Percentiles rank a stretch among this genome's conserved stretches.
Conservation (phyloP, 345 rosid genomes). For the Gossypium mustelinum region DNA sequence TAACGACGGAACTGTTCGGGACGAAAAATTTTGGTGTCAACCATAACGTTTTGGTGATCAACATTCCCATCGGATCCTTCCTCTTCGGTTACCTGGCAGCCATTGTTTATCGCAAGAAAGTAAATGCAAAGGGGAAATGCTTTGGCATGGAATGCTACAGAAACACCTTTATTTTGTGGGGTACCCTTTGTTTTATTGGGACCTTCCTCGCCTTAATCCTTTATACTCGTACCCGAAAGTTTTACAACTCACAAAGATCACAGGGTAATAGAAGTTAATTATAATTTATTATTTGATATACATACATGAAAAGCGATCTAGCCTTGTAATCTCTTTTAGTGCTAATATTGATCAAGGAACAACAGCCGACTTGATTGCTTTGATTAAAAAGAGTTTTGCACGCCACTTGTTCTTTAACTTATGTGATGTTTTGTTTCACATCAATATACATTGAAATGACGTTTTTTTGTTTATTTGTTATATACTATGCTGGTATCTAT, state of each 20-base stretch:
- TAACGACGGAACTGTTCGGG: conserved; percentile 79
- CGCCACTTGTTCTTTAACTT: background rate
- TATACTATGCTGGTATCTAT: background rate
- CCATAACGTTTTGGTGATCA: conserved; percentile 63
- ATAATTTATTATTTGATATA: background rate
- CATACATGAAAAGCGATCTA: background rate
- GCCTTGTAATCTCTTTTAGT: background rate
- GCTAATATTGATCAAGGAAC: background rate
- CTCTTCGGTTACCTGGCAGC: conserved; percentile 72
- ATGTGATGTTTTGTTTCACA: background rate
- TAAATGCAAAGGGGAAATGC: conserved; percentile 41
- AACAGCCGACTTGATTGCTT: background rate
- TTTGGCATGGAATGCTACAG: conserved; percentile 62
- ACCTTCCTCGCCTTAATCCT: conserved; percentile 48
- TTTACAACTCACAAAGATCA: conserved; percentile 31
- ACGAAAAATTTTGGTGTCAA: conserved; percentile 65
- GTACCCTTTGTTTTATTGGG: conserved; percentile 51
- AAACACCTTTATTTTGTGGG: conserved; percentile 68
- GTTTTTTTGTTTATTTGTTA: background rate
- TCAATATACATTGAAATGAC: background rate
- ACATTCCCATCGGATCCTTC: conserved; percentile 79
- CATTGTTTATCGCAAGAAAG: conserved; percentile 45
- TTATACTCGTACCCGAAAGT: conserved; percentile 47
- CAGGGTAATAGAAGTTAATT: background rate
- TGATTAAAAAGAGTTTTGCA: background rate